phyloP scores from a whole-genome alignment of 129 eudicot genomes.

The Pseudognaphalium luteoalbum region DNA sequence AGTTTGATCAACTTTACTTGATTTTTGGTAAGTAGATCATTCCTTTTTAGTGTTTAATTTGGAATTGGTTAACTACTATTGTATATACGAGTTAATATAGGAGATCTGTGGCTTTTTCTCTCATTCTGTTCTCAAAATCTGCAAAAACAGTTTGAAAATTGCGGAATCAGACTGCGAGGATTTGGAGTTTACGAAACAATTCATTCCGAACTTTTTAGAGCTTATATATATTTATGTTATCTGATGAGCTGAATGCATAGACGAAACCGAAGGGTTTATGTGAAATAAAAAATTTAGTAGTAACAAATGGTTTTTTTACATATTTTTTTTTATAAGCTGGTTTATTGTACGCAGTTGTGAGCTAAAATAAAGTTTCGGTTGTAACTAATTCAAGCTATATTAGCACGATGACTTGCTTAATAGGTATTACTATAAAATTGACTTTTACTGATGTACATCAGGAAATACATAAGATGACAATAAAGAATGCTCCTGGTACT shows the following conservation, averaged over 20 bases:
- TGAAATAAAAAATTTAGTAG: neutral
- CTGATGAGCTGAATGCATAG: neutral
- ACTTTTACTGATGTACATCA: neutral
- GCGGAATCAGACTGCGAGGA: conserved; percentile 19
- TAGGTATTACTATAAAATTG: neutral
- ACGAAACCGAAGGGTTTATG: neutral
- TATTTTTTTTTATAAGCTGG: too few species aligned
- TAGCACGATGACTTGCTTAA: neutral
- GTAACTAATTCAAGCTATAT: neutral
- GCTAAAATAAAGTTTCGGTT: too few species aligned
- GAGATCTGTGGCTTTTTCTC: conserved; percentile 14
- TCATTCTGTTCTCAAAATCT: neutral
- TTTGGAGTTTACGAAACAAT: conserved; percentile 2
- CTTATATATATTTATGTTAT: too few species aligned
- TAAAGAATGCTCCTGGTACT: conserved; percentile 58
- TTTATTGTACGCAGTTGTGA: neutral
- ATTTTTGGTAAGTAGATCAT: neutral
- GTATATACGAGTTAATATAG: conserved; percentile 10
- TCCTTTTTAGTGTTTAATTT: neutral
- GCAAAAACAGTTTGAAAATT: conserved; percentile 16
- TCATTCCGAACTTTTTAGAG: neutral
- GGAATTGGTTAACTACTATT: neutral
- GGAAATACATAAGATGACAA: conserved; percentile 43
- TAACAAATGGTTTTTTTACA: too few species aligned
- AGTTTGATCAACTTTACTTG: conserved; percentile 18